These are phyloP conservation scores for Ceriops decandra DNA, from an alignment of 345 rosid genomes.

Conservation along the genomic window DNA sequence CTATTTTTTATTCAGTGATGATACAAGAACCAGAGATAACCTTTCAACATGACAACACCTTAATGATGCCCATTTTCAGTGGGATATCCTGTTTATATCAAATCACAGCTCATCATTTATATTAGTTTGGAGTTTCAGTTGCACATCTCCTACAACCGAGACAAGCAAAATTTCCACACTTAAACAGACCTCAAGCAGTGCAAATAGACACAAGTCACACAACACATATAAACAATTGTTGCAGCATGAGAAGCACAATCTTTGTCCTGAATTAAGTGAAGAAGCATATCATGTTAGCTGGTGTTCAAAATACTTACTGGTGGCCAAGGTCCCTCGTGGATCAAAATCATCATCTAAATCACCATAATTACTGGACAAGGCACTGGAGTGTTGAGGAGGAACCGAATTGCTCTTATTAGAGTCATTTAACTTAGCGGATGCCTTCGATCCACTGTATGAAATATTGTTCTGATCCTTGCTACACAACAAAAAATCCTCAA, in stretches of 20 bases:
- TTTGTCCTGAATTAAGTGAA: not conserved
- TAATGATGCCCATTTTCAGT: too few relatives aligned
- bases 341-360: constrained; percentile 83
- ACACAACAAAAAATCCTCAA: constrained; percentile 26
- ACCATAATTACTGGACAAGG: constrained; percentile 44
- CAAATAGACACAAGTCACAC: not conserved
- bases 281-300: not conserved
- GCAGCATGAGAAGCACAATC: not conserved
- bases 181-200: too few relatives aligned
- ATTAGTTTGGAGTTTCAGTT: too few relatives aligned
- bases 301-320: constrained; percentile 50
- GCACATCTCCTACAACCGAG: too few relatives aligned
- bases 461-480: constrained; percentile 57
- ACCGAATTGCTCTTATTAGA: constrained; percentile 38
- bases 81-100: too few relatives aligned
- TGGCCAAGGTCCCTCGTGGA: constrained; percentile 79
- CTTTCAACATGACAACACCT: too few relatives aligned
- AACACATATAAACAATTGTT: not conserved
- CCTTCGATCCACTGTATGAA: constrained; percentile 40
- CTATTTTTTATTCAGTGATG: too few relatives aligned
- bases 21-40: too few relatives aligned
- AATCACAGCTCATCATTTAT: too few relatives aligned
- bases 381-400: constrained; percentile 36
- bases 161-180: too few relatives aligned
- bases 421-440: constrained; percentile 36